Percentiles rank a stretch among this genome's conserved stretches.
Evolutionary conservation across 176 grass and related monocot species (phyloP).

Genomic region (Alopecurus myosuroides): DNA sequence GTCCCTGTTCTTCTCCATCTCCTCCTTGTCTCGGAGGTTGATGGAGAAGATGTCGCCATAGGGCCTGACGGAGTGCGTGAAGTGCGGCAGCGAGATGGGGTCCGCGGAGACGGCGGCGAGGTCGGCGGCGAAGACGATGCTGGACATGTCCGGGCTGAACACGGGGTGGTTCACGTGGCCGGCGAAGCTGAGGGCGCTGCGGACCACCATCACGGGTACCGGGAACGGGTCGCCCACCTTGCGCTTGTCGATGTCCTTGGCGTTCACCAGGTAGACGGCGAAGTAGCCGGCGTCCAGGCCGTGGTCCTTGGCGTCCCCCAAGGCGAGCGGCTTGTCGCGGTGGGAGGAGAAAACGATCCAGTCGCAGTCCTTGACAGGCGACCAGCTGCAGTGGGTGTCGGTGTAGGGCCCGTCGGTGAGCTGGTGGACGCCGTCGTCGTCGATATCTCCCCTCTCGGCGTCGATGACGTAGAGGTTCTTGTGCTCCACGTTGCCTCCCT

Average conservation of each 20-base stretch:
- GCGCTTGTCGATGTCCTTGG: neutral
- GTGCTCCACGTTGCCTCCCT: neutral
- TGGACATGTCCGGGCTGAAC: slow-evolving; percentile 33
- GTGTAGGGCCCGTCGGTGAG: neutral
- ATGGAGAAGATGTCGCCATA: slow-evolving; percentile 30
- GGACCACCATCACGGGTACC: slow-evolving; percentile 9
- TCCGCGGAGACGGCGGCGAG: slow-evolving; percentile 34
- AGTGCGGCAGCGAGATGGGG: slow-evolving; percentile 36
- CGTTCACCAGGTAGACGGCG: slow-evolving; percentile 17
- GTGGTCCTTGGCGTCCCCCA: neutral
- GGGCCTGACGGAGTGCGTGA: slow-evolving; percentile 28
- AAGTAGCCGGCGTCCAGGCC: slow-evolving; percentile 13
- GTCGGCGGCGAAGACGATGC: slow-evolving; percentile 36
- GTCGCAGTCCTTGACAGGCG: neutral
- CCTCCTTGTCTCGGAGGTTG: neutral
- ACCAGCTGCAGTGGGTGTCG: slow-evolving; percentile 46
- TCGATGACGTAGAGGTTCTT: slow-evolving; percentile 42
- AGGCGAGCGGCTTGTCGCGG: neutral
- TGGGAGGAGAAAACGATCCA: slow-evolving; percentile 47
- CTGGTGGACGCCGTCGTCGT: neutral
- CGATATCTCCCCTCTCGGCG: slow-evolving; percentile 1
- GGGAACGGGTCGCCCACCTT: neutral
- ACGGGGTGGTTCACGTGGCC: slow-evolving; percentile 52
- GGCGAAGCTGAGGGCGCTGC: neutral
- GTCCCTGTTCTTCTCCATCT: slow-evolving; percentile 9